Conservation (phyloP, 2,329 filamentous ascomycete genomes). For the Colletotrichum sp. region DNA sequence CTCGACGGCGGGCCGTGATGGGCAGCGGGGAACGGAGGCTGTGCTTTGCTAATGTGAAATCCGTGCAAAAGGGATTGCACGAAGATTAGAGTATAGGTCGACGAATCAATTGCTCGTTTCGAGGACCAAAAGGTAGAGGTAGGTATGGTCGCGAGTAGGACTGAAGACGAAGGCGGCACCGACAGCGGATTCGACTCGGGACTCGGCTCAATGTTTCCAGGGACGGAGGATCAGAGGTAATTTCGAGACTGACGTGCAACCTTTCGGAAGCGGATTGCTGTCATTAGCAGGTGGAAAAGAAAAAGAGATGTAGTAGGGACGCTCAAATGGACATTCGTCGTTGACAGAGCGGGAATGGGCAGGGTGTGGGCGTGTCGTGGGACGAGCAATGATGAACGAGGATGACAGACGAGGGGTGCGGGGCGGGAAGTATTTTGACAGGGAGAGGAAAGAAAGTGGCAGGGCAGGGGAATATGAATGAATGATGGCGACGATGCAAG, state of each 20-base stretch:
- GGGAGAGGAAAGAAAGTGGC: constrained; percentile 17
- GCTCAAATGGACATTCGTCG: not conserved
- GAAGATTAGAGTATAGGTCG: not conserved
- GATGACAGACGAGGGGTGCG: constrained; percentile 20
- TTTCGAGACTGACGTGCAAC: constrained; percentile 1
- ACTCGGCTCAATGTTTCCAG: not conserved
- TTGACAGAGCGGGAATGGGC: constrained; percentile 5
- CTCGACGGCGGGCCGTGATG: constrained; percentile 39
- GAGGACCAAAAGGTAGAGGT: not conserved
- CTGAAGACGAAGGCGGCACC: not conserved
- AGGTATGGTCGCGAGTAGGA: not conserved
- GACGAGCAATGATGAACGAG: constrained; percentile 19
- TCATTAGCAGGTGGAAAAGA: constrained; percentile 5
- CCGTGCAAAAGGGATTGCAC: constrained; percentile 13
- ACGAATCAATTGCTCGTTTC: constrained; percentile 11
- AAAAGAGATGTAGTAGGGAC: not conserved
- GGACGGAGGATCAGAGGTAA: not conserved
- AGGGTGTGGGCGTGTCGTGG: constrained; percentile 13
- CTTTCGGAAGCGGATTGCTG: not conserved
- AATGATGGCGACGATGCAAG: constrained; percentile 22
- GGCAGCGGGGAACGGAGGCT: constrained; percentile 26
- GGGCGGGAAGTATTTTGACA: constrained; percentile 20
- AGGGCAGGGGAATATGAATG: constrained; percentile 21
- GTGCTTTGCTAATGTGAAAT: not conserved
- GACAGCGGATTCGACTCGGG: constrained; percentile 7